Evolutionary conservation across 2,329 filamentous ascomycete species (phyloP).

Genomic region (Fusarium solani-melongenae): DNA sequence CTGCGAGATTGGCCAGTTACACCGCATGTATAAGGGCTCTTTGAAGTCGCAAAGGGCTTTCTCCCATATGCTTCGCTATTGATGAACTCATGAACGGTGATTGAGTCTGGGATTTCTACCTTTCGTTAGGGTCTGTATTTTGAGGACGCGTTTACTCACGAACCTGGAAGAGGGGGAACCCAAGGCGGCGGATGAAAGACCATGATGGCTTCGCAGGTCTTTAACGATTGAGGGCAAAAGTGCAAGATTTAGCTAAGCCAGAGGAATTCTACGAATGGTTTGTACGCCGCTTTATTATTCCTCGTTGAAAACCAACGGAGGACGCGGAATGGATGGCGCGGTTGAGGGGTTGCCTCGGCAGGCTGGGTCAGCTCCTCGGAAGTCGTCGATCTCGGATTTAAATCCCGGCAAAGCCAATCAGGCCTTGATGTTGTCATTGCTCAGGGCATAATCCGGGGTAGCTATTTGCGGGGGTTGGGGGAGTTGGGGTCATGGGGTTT

Average conservation of each 20-base stretch:
- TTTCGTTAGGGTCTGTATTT: neutral
- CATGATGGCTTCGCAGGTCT: neutral
- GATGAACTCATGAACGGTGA: constrained; percentile 80
- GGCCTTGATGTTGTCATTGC: neutral
- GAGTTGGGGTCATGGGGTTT: neutral
- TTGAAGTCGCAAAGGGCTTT: constrained; percentile 69
- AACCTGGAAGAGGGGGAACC: constrained; percentile 21
- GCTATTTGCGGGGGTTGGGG: neutral
- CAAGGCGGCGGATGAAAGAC: constrained; percentile 19
- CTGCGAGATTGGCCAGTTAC: constrained; percentile 75
- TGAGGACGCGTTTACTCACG: neutral
- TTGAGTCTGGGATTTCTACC: constrained; percentile 23
- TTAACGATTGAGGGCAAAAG: neutral
- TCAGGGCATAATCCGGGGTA: neutral
- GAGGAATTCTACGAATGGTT: neutral
- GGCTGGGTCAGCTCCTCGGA: neutral
- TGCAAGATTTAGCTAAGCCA: neutral
- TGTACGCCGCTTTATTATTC: neutral
- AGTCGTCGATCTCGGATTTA: neutral
- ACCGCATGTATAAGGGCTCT: constrained; percentile 80
- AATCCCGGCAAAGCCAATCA: neutral
- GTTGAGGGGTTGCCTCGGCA: neutral
- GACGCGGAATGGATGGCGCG: neutral
- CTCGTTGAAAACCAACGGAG: neutral
- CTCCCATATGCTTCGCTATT: constrained; percentile 62